These are phyloP conservation scores for Castanospermum australe DNA, from an alignment of 306 rosid species.

Conservation along the genomic window DNA sequence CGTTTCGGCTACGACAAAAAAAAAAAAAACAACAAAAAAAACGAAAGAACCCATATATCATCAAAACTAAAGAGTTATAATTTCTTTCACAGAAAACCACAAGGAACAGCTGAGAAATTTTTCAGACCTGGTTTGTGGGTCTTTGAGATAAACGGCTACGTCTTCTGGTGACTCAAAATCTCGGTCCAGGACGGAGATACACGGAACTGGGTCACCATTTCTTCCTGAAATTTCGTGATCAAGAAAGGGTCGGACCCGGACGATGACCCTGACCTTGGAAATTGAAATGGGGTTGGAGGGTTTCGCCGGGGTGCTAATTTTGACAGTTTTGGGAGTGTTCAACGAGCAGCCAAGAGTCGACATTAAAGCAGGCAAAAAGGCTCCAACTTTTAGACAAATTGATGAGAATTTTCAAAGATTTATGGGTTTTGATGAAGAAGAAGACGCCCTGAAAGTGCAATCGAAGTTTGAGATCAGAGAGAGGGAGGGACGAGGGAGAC, in stretches of 20 bases:
- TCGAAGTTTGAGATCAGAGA: background rate
- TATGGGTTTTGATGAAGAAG: background rate
- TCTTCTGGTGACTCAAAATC: slow-evolving; percentile 39
- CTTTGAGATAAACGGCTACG: slow-evolving; percentile 71
- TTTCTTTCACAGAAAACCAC: background rate
- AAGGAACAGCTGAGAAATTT: background rate
- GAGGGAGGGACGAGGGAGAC: background rate
- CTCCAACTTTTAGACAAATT: background rate
- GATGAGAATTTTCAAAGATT: slow-evolving; percentile 3
- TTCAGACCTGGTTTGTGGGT: slow-evolving; percentile 70
- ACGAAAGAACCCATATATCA: background rate
- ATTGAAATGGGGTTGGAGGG: slow-evolving; percentile 31
- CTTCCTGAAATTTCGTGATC: slow-evolving; percentile 41
- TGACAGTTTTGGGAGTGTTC: slow-evolving; percentile 21
- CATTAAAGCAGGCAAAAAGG: slow-evolving; percentile 26
- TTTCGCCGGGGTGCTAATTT: slow-evolving; percentile 38
- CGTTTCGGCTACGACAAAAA: slow-evolving; percentile 60
- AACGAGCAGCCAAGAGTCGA: slow-evolving; percentile 26
- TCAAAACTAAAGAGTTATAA: background rate
- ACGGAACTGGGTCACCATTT: slow-evolving; percentile 38
- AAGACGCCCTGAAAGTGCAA: background rate
- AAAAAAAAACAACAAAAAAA: background rate
- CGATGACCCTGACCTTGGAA: slow-evolving; percentile 75
- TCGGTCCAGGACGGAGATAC: slow-evolving; percentile 55
- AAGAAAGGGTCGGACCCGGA: slow-evolving; percentile 89